Conservation (phyloP, 1,284 basidiomycete species). For the Ganoderma meredithae region DNA sequence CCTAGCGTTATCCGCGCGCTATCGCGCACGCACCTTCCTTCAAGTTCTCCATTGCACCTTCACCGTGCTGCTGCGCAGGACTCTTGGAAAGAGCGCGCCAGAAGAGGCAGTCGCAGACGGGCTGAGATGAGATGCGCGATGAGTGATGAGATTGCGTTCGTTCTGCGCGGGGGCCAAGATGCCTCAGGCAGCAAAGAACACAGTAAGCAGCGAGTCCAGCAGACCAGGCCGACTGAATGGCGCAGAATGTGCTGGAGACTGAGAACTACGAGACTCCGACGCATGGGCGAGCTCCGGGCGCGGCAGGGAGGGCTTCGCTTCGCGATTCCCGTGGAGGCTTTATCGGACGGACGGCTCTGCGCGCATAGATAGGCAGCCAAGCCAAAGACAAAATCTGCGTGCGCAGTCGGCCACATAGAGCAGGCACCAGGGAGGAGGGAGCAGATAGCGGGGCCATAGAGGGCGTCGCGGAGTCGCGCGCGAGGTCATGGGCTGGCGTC, state of each 20-base stretch:
- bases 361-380: not conserved
- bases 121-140: not conserved
- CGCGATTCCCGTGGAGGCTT: constrained; percentile 2
- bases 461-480: not conserved
- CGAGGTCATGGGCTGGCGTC: not conserved
- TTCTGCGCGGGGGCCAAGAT: not conserved
- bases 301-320: not conserved
- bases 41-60: not conserved
- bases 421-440: not conserved
- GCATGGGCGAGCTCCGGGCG: not conserved
- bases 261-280: not conserved
- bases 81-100: not conserved
- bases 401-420: not conserved
- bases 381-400: not conserved
- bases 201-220: not conserved
- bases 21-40: not conserved
- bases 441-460: not conserved
- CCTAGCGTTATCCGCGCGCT: not conserved
- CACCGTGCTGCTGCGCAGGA: not conserved
- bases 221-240: constrained; percentile 5
- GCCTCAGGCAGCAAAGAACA: not conserved
- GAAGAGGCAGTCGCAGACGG: too few relatives aligned
- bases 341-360: not conserved
- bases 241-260: not conserved
- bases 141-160: not conserved